phyloP scores from a whole-genome alignment of 306 rosid genomes.

The Pyrus communis region DNA sequence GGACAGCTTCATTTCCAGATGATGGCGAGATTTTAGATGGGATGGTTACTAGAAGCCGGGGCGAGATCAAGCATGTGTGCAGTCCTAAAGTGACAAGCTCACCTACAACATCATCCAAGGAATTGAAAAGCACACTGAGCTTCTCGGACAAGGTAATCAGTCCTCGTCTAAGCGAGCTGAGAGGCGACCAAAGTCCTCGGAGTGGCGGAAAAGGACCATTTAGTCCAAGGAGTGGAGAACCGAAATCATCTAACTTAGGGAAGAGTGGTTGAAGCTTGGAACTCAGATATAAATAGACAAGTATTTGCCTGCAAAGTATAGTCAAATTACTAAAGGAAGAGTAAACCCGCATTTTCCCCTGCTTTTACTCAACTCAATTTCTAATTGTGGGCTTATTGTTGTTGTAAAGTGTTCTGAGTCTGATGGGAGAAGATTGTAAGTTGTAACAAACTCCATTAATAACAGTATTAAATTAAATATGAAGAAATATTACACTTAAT shows the following conservation, averaged over 20 bases:
- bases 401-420: neutral
- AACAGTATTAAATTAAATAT: neutral
- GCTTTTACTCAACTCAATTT: neutral
- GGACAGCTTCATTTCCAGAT: constrained; percentile 45
- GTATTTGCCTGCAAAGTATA: neutral
- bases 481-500: neutral
- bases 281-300: constrained; percentile 1
- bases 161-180: constrained; percentile 31
- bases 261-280: constrained; percentile 26
- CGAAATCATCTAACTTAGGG: constrained; percentile 33
- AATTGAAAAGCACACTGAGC: constrained; percentile 23
- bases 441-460: neutral
- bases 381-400: neutral
- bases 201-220: constrained; percentile 29
- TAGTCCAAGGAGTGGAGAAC: constrained; percentile 32
- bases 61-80: constrained; percentile 50
- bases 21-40: constrained; percentile 61
- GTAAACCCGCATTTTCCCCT: neutral
- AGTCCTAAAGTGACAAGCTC: constrained; percentile 42
- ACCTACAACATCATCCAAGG: constrained; percentile 26
- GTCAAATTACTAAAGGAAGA: neutral
- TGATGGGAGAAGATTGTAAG: neutral
- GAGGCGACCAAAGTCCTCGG: constrained; percentile 32
- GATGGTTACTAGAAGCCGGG: constrained; percentile 53
- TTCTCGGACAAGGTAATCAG: constrained; percentile 31